phyloP scores from a whole-genome alignment of 1,284 basidiomycete genomes.

The Cryptococcus sp. region DNA sequence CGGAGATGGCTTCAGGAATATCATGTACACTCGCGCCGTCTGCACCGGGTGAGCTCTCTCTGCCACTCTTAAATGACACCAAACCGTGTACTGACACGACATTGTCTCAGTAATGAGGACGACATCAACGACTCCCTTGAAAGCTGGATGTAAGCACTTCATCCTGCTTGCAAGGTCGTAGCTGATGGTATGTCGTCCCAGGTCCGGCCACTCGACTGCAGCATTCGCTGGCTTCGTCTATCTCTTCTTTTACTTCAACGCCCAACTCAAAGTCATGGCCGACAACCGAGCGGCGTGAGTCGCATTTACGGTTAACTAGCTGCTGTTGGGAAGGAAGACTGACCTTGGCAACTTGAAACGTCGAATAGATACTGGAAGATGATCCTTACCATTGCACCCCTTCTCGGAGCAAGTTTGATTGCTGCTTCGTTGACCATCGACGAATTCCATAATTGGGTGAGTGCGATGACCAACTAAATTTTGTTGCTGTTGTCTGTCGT shows the following conservation, averaged over 20 bases:
- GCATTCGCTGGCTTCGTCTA: constrained; percentile 50
- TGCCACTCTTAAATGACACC: not conserved
- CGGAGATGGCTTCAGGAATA: constrained; percentile 56
- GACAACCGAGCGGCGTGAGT: constrained; percentile 54
- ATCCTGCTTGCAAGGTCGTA: not conserved
- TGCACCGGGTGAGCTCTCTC: constrained; percentile 56
- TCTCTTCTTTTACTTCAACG: constrained; percentile 62
- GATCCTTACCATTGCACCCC: constrained; percentile 60
- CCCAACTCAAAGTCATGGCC: constrained; percentile 62
- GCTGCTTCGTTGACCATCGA: constrained; percentile 62
- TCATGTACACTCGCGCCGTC: constrained; percentile 59
- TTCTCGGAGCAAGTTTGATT: constrained; percentile 63
- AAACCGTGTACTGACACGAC: not conserved
- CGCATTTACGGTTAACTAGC: not conserved
- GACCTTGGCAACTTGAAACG: too few species aligned
- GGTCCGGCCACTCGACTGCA: constrained; percentile 42
- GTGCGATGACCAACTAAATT: constrained; percentile 1
- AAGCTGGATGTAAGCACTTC: constrained; percentile 34
- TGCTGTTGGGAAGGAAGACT: too few species aligned
- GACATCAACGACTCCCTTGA: constrained; percentile 61
- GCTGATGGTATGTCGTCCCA: not conserved
- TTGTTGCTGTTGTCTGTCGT: not conserved
- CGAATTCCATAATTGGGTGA: constrained; percentile 54
- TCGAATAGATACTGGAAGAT: constrained; percentile 62
- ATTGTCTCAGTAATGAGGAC: constrained; percentile 49